These are phyloP conservation scores for Dalechampia spathulata DNA, from an alignment of 441 rosid genomes.

Conservation along the genomic window DNA sequence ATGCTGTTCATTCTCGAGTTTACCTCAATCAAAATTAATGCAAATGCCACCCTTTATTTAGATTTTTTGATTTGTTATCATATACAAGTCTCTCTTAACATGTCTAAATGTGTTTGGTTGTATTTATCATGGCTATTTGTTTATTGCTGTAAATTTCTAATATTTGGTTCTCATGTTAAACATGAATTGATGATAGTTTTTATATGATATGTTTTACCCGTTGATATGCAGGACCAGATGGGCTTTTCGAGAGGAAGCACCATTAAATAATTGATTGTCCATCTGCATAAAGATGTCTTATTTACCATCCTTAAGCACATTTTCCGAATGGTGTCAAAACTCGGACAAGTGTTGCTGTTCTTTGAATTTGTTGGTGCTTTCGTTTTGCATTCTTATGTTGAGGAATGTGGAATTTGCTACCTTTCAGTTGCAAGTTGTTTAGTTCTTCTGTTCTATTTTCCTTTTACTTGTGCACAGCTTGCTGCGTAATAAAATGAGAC, in stretches of 20 bases:
- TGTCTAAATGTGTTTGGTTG: background rate
- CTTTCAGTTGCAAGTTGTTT: slow-evolving; percentile 11
- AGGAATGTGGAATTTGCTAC: slow-evolving; percentile 8
- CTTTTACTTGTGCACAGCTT: background rate
- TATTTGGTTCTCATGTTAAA: background rate
- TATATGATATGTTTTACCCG: background rate
- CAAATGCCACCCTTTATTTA: no score
- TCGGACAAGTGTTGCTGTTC: slow-evolving; percentile 8
- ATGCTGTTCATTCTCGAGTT: no score
- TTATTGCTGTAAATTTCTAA: background rate
- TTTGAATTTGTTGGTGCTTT: slow-evolving; percentile 4
- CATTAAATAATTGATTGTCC: slow-evolving; percentile 27
- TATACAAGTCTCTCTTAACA: no score
- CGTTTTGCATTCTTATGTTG: slow-evolving; percentile 3
- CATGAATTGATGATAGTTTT: background rate
- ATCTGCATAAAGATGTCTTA: slow-evolving; percentile 1
- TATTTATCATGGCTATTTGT: background rate
- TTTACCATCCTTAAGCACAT: background rate
- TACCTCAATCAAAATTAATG: no score
- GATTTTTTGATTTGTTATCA: no score
- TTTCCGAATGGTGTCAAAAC: background rate
- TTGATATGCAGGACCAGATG: slow-evolving; percentile 77
- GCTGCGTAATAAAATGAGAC: slow-evolving; percentile 17
- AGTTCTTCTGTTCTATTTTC: background rate
- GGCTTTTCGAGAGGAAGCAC: slow-evolving; percentile 71